A percentile compares a stretch with the other conserved stretches of the same genome.
Conservation (phyloP, 2,329 filamentous ascomycete genomes). For the Fusarium abutilonis region DNA sequence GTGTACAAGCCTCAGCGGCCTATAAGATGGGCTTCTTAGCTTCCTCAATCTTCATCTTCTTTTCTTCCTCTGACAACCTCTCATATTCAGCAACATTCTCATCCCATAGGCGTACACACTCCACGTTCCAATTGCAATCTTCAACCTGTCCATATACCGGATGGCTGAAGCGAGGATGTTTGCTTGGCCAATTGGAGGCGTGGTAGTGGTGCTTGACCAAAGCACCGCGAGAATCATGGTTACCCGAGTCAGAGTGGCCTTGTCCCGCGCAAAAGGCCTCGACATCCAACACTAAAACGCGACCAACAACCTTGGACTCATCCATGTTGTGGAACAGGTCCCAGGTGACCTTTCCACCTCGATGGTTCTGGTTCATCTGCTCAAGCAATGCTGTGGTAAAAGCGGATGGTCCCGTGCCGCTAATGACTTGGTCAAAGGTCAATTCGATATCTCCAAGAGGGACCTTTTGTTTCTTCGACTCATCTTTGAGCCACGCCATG, state of each 20-base stretch:
- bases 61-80: constrained; percentile 66
- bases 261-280: constrained; percentile 79
- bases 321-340: constrained; percentile 71
- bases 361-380: constrained; percentile 65
- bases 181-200: constrained; percentile 75
- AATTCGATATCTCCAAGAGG: constrained; percentile 69
- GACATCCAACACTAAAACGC: constrained; percentile 73
- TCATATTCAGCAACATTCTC: constrained; percentile 70
- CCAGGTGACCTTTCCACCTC: constrained; percentile 62
- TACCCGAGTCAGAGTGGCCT: constrained; percentile 77
- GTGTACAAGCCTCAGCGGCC: not conserved
- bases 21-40: constrained; percentile 28
- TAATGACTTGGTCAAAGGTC: constrained; percentile 78
- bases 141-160: constrained; percentile 77
- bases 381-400: constrained; percentile 73
- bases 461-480: constrained; percentile 67
- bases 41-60: constrained; percentile 59
- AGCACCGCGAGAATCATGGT: constrained; percentile 71
- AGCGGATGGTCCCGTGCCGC: constrained; percentile 75
- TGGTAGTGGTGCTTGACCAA: constrained; percentile 80
- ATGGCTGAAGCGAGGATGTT: constrained; percentile 73
- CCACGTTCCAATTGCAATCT: constrained; percentile 73
- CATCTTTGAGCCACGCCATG: constrained; percentile 69
- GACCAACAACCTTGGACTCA: constrained; percentile 72
- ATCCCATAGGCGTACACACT: constrained; percentile 74